phyloP scores from a whole-genome alignment of 768 basidiomycete species.

The Phaffia australis region DNA sequence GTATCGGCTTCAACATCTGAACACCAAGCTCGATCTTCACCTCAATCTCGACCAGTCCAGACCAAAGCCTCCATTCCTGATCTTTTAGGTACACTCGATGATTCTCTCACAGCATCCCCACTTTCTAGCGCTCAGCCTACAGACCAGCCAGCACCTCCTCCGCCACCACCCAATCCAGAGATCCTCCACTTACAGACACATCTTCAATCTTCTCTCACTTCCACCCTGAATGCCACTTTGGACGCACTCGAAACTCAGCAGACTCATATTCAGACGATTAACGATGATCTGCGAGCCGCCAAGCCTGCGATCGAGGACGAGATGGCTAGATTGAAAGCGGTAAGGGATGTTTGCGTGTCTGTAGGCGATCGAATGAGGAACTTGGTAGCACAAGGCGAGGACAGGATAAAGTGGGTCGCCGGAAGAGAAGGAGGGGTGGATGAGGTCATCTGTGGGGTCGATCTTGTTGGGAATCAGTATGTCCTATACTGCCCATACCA shows the following conservation, averaged over 20 bases:
- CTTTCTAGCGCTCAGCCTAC: neutral
- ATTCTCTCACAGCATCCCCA: neutral
- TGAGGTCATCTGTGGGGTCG: conserved; percentile 89
- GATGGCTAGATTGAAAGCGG: conserved; percentile 86
- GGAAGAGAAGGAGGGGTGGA: conserved; percentile 80
- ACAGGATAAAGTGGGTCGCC: conserved; percentile 57
- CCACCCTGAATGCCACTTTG: conserved; percentile 60
- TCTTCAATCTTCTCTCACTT: conserved; percentile 62
- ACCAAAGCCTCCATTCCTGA: conserved; percentile 8
- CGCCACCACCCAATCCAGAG: conserved; percentile 81
- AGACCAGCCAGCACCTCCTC: conserved; percentile 45
- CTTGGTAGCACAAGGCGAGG: conserved; percentile 57
- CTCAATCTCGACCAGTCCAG: too few relatives aligned
- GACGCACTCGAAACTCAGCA: conserved; percentile 45
- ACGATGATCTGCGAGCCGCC: conserved; percentile 73
- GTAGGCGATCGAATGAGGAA: conserved; percentile 58
- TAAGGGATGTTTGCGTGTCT: conserved; percentile 73
- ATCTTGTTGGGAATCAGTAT: conserved; percentile 94
- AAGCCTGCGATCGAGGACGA: conserved; percentile 93
- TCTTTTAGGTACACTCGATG: conserved; percentile 16
- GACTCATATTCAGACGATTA: conserved; percentile 56
- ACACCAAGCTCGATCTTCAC: too few relatives aligned
- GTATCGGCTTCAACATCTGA: too few relatives aligned
- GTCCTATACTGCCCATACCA: conserved; percentile 35
- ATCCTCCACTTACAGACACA: conserved; percentile 55